These are phyloP conservation scores for Hygrophila difformis DNA, from an alignment of 257 asterid species.

Conservation along the genomic window DNA sequence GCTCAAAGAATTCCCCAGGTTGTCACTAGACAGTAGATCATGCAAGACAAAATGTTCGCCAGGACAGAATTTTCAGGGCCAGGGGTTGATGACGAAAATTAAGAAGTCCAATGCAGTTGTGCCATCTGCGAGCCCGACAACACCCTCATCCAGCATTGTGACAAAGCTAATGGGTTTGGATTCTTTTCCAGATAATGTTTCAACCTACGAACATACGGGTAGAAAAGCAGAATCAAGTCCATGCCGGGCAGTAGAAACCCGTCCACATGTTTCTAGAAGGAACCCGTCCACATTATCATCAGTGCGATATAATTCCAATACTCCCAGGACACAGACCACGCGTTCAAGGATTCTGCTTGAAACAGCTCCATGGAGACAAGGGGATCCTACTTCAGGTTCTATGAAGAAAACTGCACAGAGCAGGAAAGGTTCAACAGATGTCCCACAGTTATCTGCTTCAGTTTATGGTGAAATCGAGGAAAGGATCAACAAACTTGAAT, in stretches of 20 bases:
- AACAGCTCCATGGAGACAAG: slow-evolving; percentile 64
- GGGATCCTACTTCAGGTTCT: slow-evolving; percentile 21
- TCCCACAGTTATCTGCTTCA: slow-evolving; percentile 34
- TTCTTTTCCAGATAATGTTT: slow-evolving; percentile 30
- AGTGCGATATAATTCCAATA: slow-evolving; percentile 16
- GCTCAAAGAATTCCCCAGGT: slow-evolving; percentile 66
- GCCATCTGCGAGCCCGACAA: slow-evolving; percentile 35
- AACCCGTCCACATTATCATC: slow-evolving; percentile 22
- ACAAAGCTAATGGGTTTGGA: slow-evolving; percentile 94
- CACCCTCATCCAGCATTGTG: slow-evolving; percentile 54
- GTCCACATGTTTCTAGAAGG: slow-evolving; percentile 14
- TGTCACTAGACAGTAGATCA: slow-evolving; percentile 78
- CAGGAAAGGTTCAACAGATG: slow-evolving; percentile 22
- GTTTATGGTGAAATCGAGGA: slow-evolving; percentile 76
- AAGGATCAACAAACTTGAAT: slow-evolving; percentile 57
- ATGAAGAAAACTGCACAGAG: slow-evolving; percentile 24
- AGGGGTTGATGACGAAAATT: slow-evolving; percentile 21
- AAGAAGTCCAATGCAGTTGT: slow-evolving; percentile 16
- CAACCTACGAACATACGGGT: too few species aligned
- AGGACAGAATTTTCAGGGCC: slow-evolving; percentile 28
- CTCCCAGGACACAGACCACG: slow-evolving; percentile 20
- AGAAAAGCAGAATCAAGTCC: slow-evolving; percentile 29
- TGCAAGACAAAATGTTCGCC: slow-evolving; percentile 34
- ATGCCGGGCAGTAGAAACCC: too few species aligned
- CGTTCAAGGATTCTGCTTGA: slow-evolving; percentile 47